Percentiles rank a stretch among this genome's conserved stretches.
These are phyloP conservation scores for Saccharomyces paradoxus DNA, from an alignment of 805 yeast genomes.

Conservation along the genomic window DNA sequence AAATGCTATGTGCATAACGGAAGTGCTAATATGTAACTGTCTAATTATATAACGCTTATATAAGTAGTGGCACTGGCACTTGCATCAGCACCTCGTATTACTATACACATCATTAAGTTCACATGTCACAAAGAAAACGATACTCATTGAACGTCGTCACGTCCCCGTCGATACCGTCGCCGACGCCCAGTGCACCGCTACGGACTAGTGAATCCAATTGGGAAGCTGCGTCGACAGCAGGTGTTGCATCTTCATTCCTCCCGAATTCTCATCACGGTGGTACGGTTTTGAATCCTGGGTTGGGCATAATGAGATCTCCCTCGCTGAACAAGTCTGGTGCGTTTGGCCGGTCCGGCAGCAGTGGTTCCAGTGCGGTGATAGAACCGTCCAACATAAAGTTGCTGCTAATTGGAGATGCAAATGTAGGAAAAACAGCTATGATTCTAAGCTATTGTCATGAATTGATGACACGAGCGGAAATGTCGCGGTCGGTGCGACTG, in stretches of 20 bases:
- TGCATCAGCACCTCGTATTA: background rate
- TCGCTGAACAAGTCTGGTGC: background rate
- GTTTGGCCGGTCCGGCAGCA: background rate
- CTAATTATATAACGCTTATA: background rate
- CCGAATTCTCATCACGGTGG: background rate
- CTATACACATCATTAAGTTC: background rate
- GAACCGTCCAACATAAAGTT: conserved; percentile 28
- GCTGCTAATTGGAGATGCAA: conserved; percentile 38
- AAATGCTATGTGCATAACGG: background rate
- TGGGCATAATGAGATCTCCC: background rate
- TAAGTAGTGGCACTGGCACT: background rate
- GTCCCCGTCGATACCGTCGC: background rate
- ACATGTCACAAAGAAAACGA: background rate
- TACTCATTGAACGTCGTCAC: background rate
- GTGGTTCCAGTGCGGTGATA: background rate
- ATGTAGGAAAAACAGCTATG: conserved; percentile 43
- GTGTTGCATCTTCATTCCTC: background rate
- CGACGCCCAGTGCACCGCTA: background rate
- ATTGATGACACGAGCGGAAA: conserved; percentile 22
- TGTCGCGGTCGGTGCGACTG: conserved; percentile 2
- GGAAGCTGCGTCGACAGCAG: background rate
- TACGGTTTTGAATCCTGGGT: background rate
- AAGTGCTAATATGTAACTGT: background rate
- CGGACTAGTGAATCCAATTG: background rate
- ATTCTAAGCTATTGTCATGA: conserved; percentile 37